Evolutionary conservation across 208 protist genomes (phyloP), one percentile per base, ranked within the genome.

Genomic region (Crithidia thermophila): DNA sequence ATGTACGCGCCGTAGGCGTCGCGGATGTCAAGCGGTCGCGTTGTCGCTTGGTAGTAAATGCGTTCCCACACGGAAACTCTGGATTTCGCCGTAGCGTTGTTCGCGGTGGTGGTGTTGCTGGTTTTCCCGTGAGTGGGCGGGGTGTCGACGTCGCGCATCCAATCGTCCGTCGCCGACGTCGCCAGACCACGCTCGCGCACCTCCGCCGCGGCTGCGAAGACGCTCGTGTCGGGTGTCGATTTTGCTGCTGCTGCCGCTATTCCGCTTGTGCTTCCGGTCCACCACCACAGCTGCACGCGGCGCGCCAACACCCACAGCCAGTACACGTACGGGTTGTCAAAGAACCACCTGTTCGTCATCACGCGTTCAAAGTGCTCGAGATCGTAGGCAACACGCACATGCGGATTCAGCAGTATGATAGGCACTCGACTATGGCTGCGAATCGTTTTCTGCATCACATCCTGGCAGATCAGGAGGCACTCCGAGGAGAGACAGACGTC

Each of bases 351-450:
- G 42, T 75, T 51, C 0, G 21, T n/a, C 7, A 31, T 75, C 36
- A 81, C 30, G 21, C 72, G 73, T n/a, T 74, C 42, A 45, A 91
- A 85, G 71, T 88, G 57, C 0, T 49, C 63, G 0, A 57, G 37
- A 45, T 85, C 82, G 74, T 94, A 94, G 14, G 79, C 83, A 3
- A 94, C 74, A 21, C 73, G 59, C 23, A 94, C 83, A 50, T 77
- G 65, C 8, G 88, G 88, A 64, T 94, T 94, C 43, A 94, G 84
- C 10, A 94, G 60, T 30, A 94, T 84, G 23, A 90, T 36, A 0
- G 88, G 82, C 27, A 61, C 59, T 4, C 85, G 76, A 0, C 31
- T 23, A 9, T 89, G 73, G 10, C 71, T 73, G 40, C 86, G 40
- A 20, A 88, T 36, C 21, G 76, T 77, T 0, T 73, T 79, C 4